Conservation (phyloP, 2,329 filamentous ascomycete genomes). For the Biscogniauxia sp. region DNA sequence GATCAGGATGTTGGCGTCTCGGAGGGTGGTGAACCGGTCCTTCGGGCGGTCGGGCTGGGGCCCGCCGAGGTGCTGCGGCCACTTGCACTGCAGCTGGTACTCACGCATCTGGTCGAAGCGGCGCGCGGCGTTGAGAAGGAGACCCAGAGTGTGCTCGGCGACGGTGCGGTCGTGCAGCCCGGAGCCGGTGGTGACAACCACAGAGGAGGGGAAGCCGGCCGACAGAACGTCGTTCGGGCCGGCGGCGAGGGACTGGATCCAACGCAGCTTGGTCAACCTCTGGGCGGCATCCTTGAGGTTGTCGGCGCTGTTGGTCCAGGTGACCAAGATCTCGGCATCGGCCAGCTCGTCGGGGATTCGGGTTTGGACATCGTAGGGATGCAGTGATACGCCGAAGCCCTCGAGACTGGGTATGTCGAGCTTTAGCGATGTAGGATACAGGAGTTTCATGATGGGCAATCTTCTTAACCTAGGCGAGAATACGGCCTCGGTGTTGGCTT, state of each 20-base stretch:
- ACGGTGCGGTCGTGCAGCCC: slow-evolving; percentile 64
- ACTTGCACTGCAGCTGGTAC: slow-evolving; percentile 54
- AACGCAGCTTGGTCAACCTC: slow-evolving; percentile 55
- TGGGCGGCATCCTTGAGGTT: slow-evolving; percentile 58
- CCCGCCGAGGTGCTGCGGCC: slow-evolving; percentile 61
- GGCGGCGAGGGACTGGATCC: slow-evolving; percentile 66
- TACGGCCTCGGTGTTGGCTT: not conserved
- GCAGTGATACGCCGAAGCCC: slow-evolving; percentile 57
- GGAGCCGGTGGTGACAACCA: slow-evolving; percentile 59
- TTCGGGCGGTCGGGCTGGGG: slow-evolving; percentile 57
- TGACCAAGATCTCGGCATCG: slow-evolving; percentile 61
- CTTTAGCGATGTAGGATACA: slow-evolving; percentile 62
- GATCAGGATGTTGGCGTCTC: slow-evolving; percentile 56
- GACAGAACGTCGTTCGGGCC: slow-evolving; percentile 63
- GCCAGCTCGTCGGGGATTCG: slow-evolving; percentile 54
- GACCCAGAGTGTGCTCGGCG: slow-evolving; percentile 61
- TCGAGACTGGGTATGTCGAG: slow-evolving; percentile 55
- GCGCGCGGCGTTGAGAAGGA: slow-evolving; percentile 54
- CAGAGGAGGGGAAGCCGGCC: slow-evolving; percentile 53
- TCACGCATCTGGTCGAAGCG: slow-evolving; percentile 63
- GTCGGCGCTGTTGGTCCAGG: slow-evolving; percentile 57
- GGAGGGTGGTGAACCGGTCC: slow-evolving; percentile 57
- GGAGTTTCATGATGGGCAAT: slow-evolving; percentile 54
- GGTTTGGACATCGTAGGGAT: slow-evolving; percentile 57
- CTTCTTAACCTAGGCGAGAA: not conserved